Base-by-base conservation (phyloP, 169 alveolate genomes). In the Plasmodium malariae region DNA sequence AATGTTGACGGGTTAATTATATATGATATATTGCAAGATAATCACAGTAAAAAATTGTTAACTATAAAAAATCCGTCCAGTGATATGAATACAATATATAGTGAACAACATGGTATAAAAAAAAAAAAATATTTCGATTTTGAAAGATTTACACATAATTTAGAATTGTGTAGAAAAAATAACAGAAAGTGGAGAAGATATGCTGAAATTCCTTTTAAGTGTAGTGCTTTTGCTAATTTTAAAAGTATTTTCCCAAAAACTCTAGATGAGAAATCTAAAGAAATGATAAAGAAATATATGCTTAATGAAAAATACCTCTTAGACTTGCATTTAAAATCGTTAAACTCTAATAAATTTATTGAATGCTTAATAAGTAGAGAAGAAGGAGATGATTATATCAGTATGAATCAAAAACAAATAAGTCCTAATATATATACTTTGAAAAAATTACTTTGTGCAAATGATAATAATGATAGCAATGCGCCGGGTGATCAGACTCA, bases 281-380 rank as follows among this genome's bases (percentile, higher is more conserved):
- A 89, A 72, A 45, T 76, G 71, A 63, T 83, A 19, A 73, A 89
- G 68, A 89, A 89, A 51, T 86, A 86, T 69, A 51, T 70, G 0
- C 51, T 89, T 28, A 57, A 90, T 89, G 93, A 92, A 69, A 63
- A 89, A 87, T 69, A 80, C 45, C 70, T 92, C 17, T 62, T 88
- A 60, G 78, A 92, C 88, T 30, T 92, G 45, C 92, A 92, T 67
- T 83, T 92, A 57, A 59, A 88, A 54, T 57, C 93, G 55, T 59
- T 87, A 51, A 60, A 88, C 37, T 86, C 89, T 28, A 69, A 68
- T n/a, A 57, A 36, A 17, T 62, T 76, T 76, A 67, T 87, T 51
- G 72, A 78, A 85, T 17, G 68, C 11, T 24, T 88, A 67, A 45
- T 92, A 48, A 43, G 21, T 51, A 60, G 90, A 43, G 69, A 86